Evolutionary conservation across 1,139 yeast species (phyloP), one percentile per base, ranked within the genome.

Genomic region (Taiozyma onychis): DNA sequence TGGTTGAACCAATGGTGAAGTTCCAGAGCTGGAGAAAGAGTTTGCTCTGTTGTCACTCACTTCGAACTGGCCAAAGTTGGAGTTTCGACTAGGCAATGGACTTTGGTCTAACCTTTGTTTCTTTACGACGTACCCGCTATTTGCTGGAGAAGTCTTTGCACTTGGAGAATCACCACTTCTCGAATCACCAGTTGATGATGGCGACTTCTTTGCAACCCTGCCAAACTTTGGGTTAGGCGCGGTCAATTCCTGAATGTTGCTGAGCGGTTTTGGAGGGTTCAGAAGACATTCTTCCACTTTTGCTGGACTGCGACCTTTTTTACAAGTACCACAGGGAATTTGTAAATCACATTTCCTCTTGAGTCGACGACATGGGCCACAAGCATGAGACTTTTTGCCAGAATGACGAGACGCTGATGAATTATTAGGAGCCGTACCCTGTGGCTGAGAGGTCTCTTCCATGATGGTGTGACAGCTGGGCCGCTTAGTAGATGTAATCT

Each of bases 311-410:
- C 56, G 48, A 13, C 57, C 58, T 43, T 51, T 50, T 21, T 47
- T 46, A 32, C 58, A 55, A 8, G 56, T 53, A 5, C 55, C 54
- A 47, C 58, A 55, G 10, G 58, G 58, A 21, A 54, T 44, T 42
- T 52, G 49, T n/a, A 55, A 32, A 39, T 55, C 57, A 47, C 58
- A 55, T 34, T 52, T 55, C 39, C 58, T 48, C 44, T 55, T 55
- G 21, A 55, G 16, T 2, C 58, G 49, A 27, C 58, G 54, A 44
- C 58, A 55, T 2, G 58, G 58, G 0, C 58, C 58, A 45, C 58
- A 55, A 6, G 58, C 58, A 41, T 55, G 58, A 5, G 57, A 50
- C 44, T 56, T 60, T 51, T 60, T 60, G 5, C 61, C 59, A 2
- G 49, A 16, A 16, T 49, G 28, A 21, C 41, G 32, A 16, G 48